Base-by-base conservation (phyloP, 2,329 filamentous ascomycete species). In the Cryphonectria radicalis region DNA sequence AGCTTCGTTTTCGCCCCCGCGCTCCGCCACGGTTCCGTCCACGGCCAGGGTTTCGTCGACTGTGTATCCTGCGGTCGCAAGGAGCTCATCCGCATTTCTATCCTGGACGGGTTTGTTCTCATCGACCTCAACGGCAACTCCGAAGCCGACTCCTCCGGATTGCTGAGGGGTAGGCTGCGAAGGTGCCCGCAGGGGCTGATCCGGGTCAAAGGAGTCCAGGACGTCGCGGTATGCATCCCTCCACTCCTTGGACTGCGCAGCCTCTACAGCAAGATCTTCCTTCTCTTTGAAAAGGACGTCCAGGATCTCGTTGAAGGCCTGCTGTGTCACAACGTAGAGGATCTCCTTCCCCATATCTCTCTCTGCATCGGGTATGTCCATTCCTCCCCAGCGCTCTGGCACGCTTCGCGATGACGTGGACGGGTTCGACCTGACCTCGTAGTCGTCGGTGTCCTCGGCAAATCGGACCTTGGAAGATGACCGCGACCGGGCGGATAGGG, bases 241-340 rank as follows among this genome's bases (percentile, higher is more conserved):
- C 70, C 89, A 84, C 13, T 83, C 82, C 73, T 87, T 88, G 0
- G 91, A 93, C 65, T 87, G 85, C 11, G 88, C 87, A 14, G 90
- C 91, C 69, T 89, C 86, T 72, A 96, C 82, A 1, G 94, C 91
- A 25, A 93, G 80, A 74, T 95, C 91, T 80, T 98, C 95, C 74
- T 92, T 91, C 5, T 87, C 85, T 75, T 92, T 92, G 83, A 99
- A 99, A 0, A 99, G 85, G 1, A 90, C 87, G 77, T 98, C 93
- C 0, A 99, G 88, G 2, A 98, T 84, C 81, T 98, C 94, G 77
- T 98, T 98, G 82, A 97, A 93, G 0, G 94, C 92, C 80, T 97
- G 92, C 80, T 98, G 94, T 0, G 93, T 94, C 43, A 97, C 90
- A 79, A 97, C 93, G 77, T 97, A 98, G 0, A 98, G 84, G 4